Percentiles rank a stretch among this genome's conserved stretches.
These are phyloP conservation scores for Amniculicola lignicola DNA, from an alignment of 495 filamentous ascomycete species.

Conservation along the genomic window DNA sequence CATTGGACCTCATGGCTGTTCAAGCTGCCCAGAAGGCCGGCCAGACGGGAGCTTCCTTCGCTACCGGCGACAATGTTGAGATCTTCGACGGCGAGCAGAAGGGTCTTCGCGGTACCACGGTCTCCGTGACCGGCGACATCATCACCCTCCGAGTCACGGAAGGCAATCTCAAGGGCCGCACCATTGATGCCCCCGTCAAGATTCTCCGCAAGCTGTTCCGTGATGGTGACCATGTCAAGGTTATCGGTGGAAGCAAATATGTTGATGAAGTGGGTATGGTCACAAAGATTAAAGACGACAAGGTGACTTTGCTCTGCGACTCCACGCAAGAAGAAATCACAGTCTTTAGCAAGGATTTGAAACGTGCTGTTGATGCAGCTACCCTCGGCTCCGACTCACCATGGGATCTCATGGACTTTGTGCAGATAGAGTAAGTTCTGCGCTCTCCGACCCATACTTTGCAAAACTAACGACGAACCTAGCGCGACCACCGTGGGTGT, in stretches of 20 bases:
- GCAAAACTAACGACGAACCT: conserved; percentile 38
- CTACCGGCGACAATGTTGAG: conserved; percentile 89
- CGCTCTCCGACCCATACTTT: background rate
- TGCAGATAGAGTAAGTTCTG: conserved; percentile 76
- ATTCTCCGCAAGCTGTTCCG: conserved; percentile 90
- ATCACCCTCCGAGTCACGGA: conserved; percentile 84
- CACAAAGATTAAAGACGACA: conserved; percentile 83
- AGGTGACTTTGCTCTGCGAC: conserved; percentile 87
- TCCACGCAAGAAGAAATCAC: conserved; percentile 89
- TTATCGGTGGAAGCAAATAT: conserved; percentile 91
- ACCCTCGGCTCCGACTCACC: conserved; percentile 73
- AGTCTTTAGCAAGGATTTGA: conserved; percentile 95
- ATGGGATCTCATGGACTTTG: conserved; percentile 87
- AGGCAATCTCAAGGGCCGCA: conserved; percentile 76
- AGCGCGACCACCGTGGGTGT: conserved; percentile 84
- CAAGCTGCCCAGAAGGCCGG: conserved; percentile 80
- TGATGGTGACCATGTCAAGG: conserved; percentile 96
- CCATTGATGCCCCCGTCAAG: conserved; percentile 87
- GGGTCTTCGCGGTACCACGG: conserved; percentile 79
- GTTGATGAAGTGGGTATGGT: conserved; percentile 96
- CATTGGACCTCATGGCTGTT: conserved; percentile 85
- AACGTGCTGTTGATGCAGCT: conserved; percentile 86
- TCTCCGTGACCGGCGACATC: conserved; percentile 86
- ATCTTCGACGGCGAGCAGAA: conserved; percentile 95
- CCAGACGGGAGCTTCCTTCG: conserved; percentile 72